A percentile compares a stretch with the other conserved stretches of the same genome.
phyloP scores from a whole-genome alignment of 2,329 filamentous ascomycete genomes.

The Scytalidium sp. region DNA sequence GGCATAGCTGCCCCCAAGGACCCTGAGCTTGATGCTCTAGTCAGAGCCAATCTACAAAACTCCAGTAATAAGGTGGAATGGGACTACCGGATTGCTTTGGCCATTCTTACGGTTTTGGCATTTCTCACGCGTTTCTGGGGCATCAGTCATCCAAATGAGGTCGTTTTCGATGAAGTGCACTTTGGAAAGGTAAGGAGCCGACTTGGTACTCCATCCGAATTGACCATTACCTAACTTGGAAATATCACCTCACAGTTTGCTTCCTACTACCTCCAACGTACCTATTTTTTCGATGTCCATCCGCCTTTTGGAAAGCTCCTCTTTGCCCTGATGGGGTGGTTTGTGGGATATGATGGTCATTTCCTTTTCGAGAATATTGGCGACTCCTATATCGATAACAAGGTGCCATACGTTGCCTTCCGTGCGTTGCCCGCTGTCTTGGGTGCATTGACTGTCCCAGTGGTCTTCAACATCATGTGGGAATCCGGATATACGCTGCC shows the following conservation, averaged over 20 bases:
- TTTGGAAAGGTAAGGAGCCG: slow-evolving; percentile 82
- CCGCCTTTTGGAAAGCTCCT: slow-evolving; percentile 97
- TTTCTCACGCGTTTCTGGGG: slow-evolving; percentile 95
- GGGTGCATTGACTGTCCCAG: slow-evolving; percentile 89
- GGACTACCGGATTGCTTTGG: slow-evolving; percentile 79
- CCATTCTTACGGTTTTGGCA: slow-evolving; percentile 74
- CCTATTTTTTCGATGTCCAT: slow-evolving; percentile 99
- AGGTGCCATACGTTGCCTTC: slow-evolving; percentile 95
- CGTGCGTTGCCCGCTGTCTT: slow-evolving; percentile 89
- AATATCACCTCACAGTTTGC: slow-evolving; percentile 53
- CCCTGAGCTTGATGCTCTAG: slow-evolving; percentile 48
- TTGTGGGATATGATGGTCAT: slow-evolving; percentile 93
- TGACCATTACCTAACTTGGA: slow-evolving; percentile 6
- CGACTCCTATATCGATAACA: slow-evolving; percentile 95
- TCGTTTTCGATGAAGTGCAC: slow-evolving; percentile 98
- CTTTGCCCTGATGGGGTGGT: slow-evolving; percentile 95
- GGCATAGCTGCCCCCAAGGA: slow-evolving; percentile 27
- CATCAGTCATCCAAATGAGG: slow-evolving; percentile 91
- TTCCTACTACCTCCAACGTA: slow-evolving; percentile 86
- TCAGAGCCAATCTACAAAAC: slow-evolving; percentile 37
- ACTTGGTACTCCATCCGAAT: not conserved
- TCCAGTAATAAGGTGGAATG: slow-evolving; percentile 57
- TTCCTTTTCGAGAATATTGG: slow-evolving; percentile 99
- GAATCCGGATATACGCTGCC: slow-evolving; percentile 97
- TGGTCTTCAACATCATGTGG: slow-evolving; percentile 98